A percentile compares a stretch with the other conserved stretches of the same genome.
Conservation (phyloP, 768 basidiomycete genomes). For the Plicaturopsis crispa region DNA sequence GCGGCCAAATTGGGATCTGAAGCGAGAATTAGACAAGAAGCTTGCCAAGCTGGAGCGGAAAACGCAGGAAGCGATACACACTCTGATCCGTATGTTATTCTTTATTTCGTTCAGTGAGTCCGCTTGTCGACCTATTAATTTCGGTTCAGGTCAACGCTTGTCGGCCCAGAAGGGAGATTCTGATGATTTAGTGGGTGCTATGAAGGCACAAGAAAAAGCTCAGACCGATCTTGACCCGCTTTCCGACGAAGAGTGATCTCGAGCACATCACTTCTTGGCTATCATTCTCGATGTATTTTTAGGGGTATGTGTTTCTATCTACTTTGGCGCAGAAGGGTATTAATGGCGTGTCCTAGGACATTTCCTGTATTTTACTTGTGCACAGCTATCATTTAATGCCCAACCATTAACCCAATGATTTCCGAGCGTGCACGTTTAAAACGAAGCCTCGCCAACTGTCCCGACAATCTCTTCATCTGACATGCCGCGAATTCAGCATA, state of each 20-base stretch:
- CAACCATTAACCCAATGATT: no score
- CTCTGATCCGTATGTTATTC: constrained; percentile 72
- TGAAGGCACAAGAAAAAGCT: constrained; percentile 66
- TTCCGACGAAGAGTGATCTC: constrained; percentile 60
- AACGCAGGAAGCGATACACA: constrained; percentile 89
- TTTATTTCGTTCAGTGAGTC: neutral
- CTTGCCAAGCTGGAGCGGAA: constrained; percentile 81
- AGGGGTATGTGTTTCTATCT: no score
- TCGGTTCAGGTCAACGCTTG: constrained; percentile 59
- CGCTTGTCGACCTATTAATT: constrained; percentile 1
- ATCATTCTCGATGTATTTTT: no score
- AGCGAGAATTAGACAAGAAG: constrained; percentile 89
- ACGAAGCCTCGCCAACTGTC: neutral
- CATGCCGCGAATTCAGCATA: constrained; percentile 42
- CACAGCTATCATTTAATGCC: no score
- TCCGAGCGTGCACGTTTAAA: no score
- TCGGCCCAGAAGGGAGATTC: constrained; percentile 73
- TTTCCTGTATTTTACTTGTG: no score
- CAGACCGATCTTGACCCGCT: constrained; percentile 42
- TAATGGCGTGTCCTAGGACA: no score
- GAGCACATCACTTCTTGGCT: constrained; percentile 2
- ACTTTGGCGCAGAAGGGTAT: no score
- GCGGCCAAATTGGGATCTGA: constrained; percentile 93
- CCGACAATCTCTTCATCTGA: constrained; percentile 4
- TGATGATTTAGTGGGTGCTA: constrained; percentile 76